phyloP scores from a whole-genome alignment of 2,329 filamentous ascomycete genomes.

The Coniochaeta sp. region DNA sequence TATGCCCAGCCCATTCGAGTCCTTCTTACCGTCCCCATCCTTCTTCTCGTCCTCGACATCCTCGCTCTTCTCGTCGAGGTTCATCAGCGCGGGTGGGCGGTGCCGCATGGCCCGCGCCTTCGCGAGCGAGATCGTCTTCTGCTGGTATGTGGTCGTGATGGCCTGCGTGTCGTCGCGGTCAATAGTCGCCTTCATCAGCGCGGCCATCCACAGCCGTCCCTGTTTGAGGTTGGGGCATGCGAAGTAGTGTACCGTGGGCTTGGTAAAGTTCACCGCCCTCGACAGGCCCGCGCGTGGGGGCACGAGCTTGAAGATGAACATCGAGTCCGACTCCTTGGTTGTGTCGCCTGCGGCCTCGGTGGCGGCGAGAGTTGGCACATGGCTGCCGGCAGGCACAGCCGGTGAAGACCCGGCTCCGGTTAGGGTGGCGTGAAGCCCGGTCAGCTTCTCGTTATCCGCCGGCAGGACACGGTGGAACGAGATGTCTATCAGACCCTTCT shows the following conservation, averaged over 20 bases:
- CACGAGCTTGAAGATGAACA: slow-evolving; percentile 98
- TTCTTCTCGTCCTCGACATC: slow-evolving; percentile 9
- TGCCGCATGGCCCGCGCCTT: slow-evolving; percentile 86
- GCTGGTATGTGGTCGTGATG: slow-evolving; percentile 88
- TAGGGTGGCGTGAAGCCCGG: slow-evolving; percentile 83
- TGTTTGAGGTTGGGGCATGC: slow-evolving; percentile 85
- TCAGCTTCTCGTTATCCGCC: slow-evolving; percentile 84
- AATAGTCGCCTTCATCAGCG: slow-evolving; percentile 97
- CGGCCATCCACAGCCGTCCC: slow-evolving; percentile 95
- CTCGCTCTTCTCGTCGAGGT: slow-evolving; percentile 38
- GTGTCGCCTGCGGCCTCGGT: slow-evolving; percentile 40
- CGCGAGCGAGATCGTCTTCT: slow-evolving; percentile 87
- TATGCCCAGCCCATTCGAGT: slow-evolving; percentile 16
- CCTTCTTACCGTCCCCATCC: slow-evolving; percentile 9
- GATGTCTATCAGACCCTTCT: slow-evolving; percentile 95
- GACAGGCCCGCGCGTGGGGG: slow-evolving; percentile 82
- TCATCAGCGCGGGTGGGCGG: slow-evolving; percentile 83
- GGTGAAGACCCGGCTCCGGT: slow-evolving; percentile 74
- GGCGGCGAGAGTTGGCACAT: slow-evolving; percentile 35
- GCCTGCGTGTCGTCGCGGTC: slow-evolving; percentile 76
- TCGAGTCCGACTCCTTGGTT: slow-evolving; percentile 43
- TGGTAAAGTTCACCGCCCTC: slow-evolving; percentile 92
- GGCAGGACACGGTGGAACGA: slow-evolving; percentile 95
- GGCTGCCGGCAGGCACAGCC: slow-evolving; percentile 40
- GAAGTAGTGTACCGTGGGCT: slow-evolving; percentile 95